These are phyloP conservation scores for Heliosperma pusillum DNA, from an alignment of 148 eudicot genomes.

Conservation along the genomic window DNA sequence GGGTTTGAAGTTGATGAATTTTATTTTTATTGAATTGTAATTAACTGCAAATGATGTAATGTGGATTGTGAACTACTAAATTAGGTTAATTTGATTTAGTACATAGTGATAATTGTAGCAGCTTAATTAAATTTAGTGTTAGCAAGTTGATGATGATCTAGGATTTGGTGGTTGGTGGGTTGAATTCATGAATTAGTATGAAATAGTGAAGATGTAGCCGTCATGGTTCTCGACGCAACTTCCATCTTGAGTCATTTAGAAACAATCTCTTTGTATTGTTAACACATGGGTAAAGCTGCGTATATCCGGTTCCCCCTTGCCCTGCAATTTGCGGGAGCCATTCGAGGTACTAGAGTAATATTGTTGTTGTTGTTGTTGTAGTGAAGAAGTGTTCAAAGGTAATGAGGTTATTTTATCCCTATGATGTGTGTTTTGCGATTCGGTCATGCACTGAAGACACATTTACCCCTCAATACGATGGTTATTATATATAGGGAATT, in stretches of 20 bases:
- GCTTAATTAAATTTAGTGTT: background rate
- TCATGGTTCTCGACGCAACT: no score
- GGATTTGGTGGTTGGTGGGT: background rate
- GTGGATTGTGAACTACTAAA: background rate
- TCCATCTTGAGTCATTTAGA: no score
- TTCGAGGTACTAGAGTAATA: no score
- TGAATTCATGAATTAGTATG: background rate
- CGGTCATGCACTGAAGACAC: background rate
- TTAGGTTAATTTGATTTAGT: background rate
- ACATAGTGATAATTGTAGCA: background rate
- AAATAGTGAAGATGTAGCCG: background rate
- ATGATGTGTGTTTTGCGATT: no score
- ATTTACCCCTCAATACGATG: background rate
- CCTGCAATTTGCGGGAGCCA: no score
- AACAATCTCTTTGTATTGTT: no score
- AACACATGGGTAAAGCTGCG: no score
- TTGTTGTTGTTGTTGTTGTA: no score
- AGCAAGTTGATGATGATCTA: background rate
- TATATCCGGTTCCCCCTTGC: no score
- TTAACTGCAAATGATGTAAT: background rate
- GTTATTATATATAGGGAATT: background rate
- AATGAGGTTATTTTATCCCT: no score
- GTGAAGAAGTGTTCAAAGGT: no score
- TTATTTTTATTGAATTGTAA: background rate
- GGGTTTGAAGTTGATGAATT: background rate